These are phyloP conservation scores for Yamadazyma membranifaciens DNA, from an alignment of 1,139 yeast species.

Conservation along the genomic window DNA sequence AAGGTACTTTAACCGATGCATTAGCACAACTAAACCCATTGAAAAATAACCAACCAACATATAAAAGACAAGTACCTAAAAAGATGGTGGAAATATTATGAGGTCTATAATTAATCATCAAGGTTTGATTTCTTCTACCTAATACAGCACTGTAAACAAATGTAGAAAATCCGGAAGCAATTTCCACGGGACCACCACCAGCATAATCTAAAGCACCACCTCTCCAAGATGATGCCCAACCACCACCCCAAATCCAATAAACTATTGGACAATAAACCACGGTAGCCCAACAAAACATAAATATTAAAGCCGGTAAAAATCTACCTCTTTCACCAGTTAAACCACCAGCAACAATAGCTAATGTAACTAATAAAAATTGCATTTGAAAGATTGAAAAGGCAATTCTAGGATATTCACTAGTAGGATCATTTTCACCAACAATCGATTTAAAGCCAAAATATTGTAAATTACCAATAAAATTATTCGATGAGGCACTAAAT, in stretches of 20 bases:
- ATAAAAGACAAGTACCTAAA: conserved; percentile 63
- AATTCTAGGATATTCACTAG: conserved; percentile 68
- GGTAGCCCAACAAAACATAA: conserved; percentile 86
- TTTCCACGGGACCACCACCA: conserved; percentile 97
- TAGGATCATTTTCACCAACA: conserved; percentile 47
- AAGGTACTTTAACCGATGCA: conserved; percentile 66
- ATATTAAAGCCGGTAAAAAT: conserved; percentile 78
- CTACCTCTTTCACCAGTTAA: conserved; percentile 88
- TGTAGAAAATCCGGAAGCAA: conserved; percentile 87
- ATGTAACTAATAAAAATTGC: conserved; percentile 86
- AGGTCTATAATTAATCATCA: conserved; percentile 88
- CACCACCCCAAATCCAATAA: conserved; percentile 94
- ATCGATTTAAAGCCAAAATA: conserved; percentile 79
- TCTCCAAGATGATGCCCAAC: conserved; percentile 74
- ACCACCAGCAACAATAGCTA: conserved; percentile 93
- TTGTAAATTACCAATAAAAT: conserved; percentile 82
- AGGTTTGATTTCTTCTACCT: conserved; percentile 80
- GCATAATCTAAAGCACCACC: conserved; percentile 97
- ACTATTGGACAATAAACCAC: conserved; percentile 90
- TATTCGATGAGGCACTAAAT: conserved; percentile 72
- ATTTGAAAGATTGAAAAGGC: conserved; percentile 86
- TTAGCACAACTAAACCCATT: conserved; percentile 77
- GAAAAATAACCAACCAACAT: conserved; percentile 87
- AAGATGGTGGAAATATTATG: conserved; percentile 89
- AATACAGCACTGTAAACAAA: conserved; percentile 80